Evolutionary conservation across 306 rosid genomes (phyloP).

Genomic region (Pyrus pyrifolia): DNA sequence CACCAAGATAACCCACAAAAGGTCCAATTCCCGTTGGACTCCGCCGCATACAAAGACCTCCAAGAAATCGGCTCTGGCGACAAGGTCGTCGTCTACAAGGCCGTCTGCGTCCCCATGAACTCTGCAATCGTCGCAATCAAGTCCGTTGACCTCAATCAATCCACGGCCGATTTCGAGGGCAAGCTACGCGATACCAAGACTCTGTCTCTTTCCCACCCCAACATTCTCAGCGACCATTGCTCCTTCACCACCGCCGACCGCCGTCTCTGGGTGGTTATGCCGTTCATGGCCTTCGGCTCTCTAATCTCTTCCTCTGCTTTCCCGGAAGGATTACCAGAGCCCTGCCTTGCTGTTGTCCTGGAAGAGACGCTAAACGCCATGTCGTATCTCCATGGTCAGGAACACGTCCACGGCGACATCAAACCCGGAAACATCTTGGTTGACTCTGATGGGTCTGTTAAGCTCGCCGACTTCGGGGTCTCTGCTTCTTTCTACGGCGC

Average conservation of each 20-base stretch:
- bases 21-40: conserved; percentile 47
- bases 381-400: conserved; percentile 61
- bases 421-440: conserved; percentile 62
- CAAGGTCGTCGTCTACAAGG: too few relatives aligned
- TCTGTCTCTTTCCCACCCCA: conserved; percentile 51
- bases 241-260: conserved; percentile 42
- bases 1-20: background rate
- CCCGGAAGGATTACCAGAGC: conserved; percentile 45
- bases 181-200: conserved; percentile 45
- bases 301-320: conserved; percentile 49
- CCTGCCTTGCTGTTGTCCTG: conserved; percentile 47
- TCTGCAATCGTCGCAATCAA: too few relatives aligned
- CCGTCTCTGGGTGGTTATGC: conserved; percentile 75
- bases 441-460: conserved; percentile 45
- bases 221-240: conserved; percentile 58
- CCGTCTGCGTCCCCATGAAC: too few relatives aligned
- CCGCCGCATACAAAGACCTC: conserved; percentile 29
- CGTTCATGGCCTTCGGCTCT: conserved; percentile 67
- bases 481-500: conserved; percentile 57
- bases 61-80: conserved; percentile 34
- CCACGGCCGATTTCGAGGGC: background rate
- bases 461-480: conserved; percentile 57
- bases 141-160: too few relatives aligned
- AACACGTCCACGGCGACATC: conserved; percentile 62
- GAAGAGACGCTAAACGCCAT: conserved; percentile 41